A percentile compares a stretch with the other conserved stretches of the same genome.
Conservation (phyloP, 176 grass and related monocot genomes). For the Carex myosuroides region DNA sequence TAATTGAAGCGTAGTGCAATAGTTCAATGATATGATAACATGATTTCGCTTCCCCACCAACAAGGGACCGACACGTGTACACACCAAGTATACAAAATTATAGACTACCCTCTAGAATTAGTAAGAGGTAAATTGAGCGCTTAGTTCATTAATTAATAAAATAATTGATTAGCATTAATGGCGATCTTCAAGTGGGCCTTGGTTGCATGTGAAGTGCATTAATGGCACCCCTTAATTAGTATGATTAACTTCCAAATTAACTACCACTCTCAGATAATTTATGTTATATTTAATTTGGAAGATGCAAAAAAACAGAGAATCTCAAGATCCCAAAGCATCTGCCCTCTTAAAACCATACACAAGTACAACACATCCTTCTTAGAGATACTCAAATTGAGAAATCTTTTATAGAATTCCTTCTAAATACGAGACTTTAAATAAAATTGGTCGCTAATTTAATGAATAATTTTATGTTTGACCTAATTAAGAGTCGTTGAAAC, state of each 20-base stretch:
- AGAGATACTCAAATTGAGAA: neutral
- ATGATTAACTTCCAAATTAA: constrained; percentile 10
- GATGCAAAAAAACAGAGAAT: neutral
- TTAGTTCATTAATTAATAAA: neutral
- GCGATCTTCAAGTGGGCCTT: neutral
- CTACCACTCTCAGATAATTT: neutral
- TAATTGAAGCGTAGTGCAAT: neutral
- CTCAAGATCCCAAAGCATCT: constrained; percentile 9
- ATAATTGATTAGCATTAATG: neutral
- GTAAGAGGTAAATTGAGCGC: neutral
- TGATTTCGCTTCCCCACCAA: no score
- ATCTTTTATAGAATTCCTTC: neutral
- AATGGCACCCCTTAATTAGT: neutral
- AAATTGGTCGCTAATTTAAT: neutral
- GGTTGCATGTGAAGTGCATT: constrained; percentile 12
- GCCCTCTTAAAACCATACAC: neutral
- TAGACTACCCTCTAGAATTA: neutral
- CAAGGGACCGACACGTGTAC: no score
- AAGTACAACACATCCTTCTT: constrained; percentile 8
- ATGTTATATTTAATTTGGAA: neutral
- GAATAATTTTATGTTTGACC: neutral
- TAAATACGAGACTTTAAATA: neutral
- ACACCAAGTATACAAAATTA: no score
- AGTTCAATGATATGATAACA: neutral
- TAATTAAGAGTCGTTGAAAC: neutral